Evolutionary conservation across 2,329 filamentous ascomycete species (phyloP).

Genomic region (Pestalotiopsis sp.): DNA sequence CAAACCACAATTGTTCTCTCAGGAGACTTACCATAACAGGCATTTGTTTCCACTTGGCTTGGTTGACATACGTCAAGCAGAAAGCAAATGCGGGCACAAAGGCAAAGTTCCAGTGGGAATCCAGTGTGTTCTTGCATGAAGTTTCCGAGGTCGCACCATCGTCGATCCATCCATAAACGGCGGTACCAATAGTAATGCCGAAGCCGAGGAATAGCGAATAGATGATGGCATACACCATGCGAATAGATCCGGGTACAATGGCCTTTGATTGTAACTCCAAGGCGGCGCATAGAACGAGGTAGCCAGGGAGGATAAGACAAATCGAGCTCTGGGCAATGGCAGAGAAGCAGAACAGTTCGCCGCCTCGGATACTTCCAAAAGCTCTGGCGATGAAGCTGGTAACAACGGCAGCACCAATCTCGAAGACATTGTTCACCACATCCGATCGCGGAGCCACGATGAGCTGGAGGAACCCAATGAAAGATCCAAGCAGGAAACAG

Average conservation of each 20-base stretch:
- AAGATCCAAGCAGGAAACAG: constrained; percentile 73
- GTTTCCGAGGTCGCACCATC: constrained; percentile 43
- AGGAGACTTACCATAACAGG: constrained; percentile 63
- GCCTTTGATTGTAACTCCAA: constrained; percentile 71
- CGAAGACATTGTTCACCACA: constrained; percentile 61
- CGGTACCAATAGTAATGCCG: constrained; percentile 66
- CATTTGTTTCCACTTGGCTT: constrained; percentile 80
- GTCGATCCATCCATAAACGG: constrained; percentile 55
- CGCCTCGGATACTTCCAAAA: constrained; percentile 65
- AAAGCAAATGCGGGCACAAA: constrained; percentile 72
- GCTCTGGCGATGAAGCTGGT: constrained; percentile 72
- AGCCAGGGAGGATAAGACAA: constrained; percentile 73
- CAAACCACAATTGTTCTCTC: background rate
- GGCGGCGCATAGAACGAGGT: constrained; percentile 56
- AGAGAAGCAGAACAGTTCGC: constrained; percentile 70
- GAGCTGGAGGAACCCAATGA: constrained; percentile 76
- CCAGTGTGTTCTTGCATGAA: constrained; percentile 47
- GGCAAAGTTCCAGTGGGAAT: constrained; percentile 57
- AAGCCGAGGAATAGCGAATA: constrained; percentile 73
- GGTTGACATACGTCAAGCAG: constrained; percentile 75
- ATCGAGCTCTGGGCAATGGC: constrained; percentile 75
- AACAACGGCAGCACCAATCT: constrained; percentile 60
- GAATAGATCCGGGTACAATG: constrained; percentile 70
- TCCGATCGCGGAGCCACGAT: constrained; percentile 75
- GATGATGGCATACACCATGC: constrained; percentile 74